Conservation (phyloP, 768 basidiomycete genomes). For the Tulasnella sp. region DNA sequence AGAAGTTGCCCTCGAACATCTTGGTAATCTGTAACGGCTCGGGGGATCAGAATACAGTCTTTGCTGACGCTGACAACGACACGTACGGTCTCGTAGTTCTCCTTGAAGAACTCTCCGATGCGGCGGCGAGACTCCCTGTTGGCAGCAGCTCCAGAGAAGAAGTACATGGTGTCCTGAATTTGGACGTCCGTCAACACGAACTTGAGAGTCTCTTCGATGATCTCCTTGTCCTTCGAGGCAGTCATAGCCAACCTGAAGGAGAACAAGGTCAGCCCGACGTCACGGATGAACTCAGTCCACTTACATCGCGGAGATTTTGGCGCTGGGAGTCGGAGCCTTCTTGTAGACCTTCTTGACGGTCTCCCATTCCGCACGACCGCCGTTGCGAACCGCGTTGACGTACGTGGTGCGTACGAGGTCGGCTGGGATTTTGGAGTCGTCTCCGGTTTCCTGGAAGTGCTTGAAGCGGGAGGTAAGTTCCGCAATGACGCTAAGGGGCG, state of each 20-base stretch:
- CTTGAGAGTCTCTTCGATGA: conserved; percentile 51
- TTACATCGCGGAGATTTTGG: conserved; percentile 60
- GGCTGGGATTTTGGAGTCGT: conserved; percentile 66
- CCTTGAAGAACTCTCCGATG: conserved; percentile 51
- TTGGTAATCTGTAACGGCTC: conserved; percentile 38
- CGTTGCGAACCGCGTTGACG: conserved; percentile 47
- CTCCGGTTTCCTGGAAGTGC: conserved; percentile 54
- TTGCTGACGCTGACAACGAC: neutral
- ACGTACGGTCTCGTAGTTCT: conserved; percentile 52
- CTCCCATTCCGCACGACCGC: conserved; percentile 64
- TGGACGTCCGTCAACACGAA: conserved; percentile 41
- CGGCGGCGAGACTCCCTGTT: conserved; percentile 47
- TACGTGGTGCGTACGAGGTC: conserved; percentile 54
- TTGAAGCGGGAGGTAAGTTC: conserved; percentile 64
- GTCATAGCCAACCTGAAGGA: conserved; percentile 52
- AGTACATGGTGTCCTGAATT: conserved; percentile 36
- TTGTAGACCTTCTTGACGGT: conserved; percentile 56
- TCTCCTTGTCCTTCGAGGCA: conserved; percentile 40
- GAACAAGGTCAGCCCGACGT: neutral
- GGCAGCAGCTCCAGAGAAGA: conserved; percentile 43
- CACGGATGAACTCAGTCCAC: conserved; percentile 18
- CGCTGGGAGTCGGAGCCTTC: conserved; percentile 61
- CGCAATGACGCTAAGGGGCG: conserved; percentile 49
- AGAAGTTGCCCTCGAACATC: conserved; percentile 60
- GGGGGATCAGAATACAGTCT: neutral